Percentiles rank a stretch among this genome's conserved stretches.
phyloP scores from a whole-genome alignment of 805 yeast species.

The Cyberlindnera amylophila region DNA sequence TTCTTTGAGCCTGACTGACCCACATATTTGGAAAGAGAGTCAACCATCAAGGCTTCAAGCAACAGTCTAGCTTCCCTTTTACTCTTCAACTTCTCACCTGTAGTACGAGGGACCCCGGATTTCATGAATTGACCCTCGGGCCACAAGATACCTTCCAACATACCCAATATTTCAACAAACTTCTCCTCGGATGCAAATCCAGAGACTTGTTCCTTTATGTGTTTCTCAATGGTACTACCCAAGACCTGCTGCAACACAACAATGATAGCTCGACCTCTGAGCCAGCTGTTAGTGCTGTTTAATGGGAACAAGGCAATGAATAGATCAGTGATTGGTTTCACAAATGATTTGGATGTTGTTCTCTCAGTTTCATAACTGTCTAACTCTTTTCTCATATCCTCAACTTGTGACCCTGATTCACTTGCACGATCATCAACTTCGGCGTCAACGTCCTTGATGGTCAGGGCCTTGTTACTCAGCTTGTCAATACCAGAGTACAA shows the following conservation, averaged over 20 bases:
- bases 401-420: conserved; percentile 25
- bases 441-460: conserved; percentile 13
- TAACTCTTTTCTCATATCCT: conserved; percentile 53
- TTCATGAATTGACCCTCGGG: conserved; percentile 52
- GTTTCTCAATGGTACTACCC: conserved; percentile 82
- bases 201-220: conserved; percentile 37
- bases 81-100: conserved; percentile 47
- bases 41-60: conserved; percentile 55
- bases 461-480: conserved; percentile 12
- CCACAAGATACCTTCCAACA: conserved; percentile 38
- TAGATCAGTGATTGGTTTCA: conserved; percentile 78
- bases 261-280: conserved; percentile 79
- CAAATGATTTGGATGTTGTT: conserved; percentile 45
- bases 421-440: conserved; percentile 5
- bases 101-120: conserved; percentile 42
- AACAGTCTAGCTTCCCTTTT: conserved; percentile 56
- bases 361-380: conserved; percentile 34
- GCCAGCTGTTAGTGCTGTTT: conserved; percentile 64
- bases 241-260: conserved; percentile 79
- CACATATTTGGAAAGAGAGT: conserved; percentile 66
- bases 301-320: conserved; percentile 67
- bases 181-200: conserved; percentile 40
- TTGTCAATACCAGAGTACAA: conserved; percentile 17
- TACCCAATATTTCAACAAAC: conserved; percentile 37
- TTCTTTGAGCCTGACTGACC: conserved; percentile 60